Conservation (phyloP, 176 grass and related monocot genomes). For the Phragmites australis region DNA sequence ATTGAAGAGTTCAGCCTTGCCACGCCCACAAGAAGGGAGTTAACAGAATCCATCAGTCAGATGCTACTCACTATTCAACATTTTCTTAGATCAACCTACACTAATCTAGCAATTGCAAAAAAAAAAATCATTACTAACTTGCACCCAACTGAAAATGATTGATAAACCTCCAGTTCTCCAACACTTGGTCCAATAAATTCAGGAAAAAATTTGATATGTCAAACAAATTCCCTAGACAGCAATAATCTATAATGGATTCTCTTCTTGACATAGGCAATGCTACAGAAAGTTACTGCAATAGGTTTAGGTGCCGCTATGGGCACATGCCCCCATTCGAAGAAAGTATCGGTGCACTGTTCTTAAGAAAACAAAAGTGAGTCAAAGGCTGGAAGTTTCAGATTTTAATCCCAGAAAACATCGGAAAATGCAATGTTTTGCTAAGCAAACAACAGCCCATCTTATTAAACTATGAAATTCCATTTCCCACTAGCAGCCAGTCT, state of each 20-base stretch:
- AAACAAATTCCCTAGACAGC: neutral
- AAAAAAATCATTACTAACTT: neutral
- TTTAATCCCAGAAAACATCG: neutral
- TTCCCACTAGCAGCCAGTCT: neutral
- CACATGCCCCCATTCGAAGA: neutral
- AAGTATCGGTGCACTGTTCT: neutral
- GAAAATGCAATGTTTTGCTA: neutral
- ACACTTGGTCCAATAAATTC: neutral
- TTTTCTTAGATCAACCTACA: slow-evolving; percentile 21
- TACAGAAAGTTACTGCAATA: neutral
- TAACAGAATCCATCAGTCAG: slow-evolving; percentile 13
- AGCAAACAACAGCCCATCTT: neutral
- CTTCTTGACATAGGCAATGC: neutral
- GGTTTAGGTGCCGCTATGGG: neutral
- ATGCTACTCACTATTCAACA: slow-evolving; percentile 5
- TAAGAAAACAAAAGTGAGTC: neutral
- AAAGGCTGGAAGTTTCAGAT: neutral
- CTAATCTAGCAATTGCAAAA: neutral
- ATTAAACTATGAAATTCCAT: slow-evolving; percentile 11
- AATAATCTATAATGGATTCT: neutral
- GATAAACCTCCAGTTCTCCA: neutral
- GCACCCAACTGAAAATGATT: slow-evolving; percentile 10
- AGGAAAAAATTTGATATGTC: neutral
- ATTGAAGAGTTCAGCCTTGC: slow-evolving; percentile 10
- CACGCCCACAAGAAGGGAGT: neutral